These are phyloP conservation scores for Colletotrichum spinosum DNA, from an alignment of 2,329 filamentous ascomycete genomes.

Conservation along the genomic window DNA sequence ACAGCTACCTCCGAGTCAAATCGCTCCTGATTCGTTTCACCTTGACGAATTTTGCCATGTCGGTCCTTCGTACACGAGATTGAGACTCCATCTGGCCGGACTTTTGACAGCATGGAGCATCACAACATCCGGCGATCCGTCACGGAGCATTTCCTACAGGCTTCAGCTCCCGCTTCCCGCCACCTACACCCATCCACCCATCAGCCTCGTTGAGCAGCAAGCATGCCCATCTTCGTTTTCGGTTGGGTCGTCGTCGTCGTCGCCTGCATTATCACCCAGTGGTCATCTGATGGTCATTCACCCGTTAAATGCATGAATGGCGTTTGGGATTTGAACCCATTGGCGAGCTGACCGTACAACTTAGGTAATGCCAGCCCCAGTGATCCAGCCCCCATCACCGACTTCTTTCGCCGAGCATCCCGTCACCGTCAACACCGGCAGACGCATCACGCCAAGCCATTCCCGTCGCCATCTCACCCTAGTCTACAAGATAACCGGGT, in stretches of 20 bases:
- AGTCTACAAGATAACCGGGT: background rate
- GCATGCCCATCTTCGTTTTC: conserved; percentile 14
- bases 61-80: background rate
- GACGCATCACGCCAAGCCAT: conserved; percentile 25
- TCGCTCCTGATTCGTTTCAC: conserved; percentile 18
- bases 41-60: conserved; percentile 5
- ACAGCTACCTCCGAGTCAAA: conserved; percentile 17
- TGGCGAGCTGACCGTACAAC: conserved; percentile 1
- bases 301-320: conserved; percentile 29
- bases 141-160: conserved; percentile 1
- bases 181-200: conserved; percentile 2
- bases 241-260: conserved; percentile 9
- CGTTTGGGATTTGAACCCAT: conserved; percentile 7
- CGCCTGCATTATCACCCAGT: conserved; percentile 14
- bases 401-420: conserved; percentile 12
- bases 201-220: background rate
- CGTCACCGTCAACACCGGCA: conserved; percentile 2
- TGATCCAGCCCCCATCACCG: background rate
- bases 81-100: conserved; percentile 12
- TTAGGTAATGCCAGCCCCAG: background rate
- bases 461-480: conserved; percentile 11
- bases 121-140: conserved; percentile 29
- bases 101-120: conserved; percentile 8
- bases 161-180: conserved; percentile 9
- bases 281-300: conserved; percentile 36